These are phyloP conservation scores for Trametes elegans DNA, from an alignment of 768 basidiomycete genomes.

Conservation along the genomic window DNA sequence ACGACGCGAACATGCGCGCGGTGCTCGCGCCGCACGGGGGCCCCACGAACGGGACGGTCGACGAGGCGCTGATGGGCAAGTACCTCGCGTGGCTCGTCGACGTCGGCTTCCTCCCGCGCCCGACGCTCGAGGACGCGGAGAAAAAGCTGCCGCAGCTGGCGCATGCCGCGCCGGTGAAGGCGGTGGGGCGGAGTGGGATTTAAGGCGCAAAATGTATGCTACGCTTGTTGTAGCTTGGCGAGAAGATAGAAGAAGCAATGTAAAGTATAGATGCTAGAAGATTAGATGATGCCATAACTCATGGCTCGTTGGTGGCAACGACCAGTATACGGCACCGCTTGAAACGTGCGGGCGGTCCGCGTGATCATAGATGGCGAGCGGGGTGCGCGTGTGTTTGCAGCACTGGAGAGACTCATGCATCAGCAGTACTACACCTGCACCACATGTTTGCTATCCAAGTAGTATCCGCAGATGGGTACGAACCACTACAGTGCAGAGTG, in stretches of 20 bases:
- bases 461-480: too few relatives aligned
- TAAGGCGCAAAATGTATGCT: too few relatives aligned
- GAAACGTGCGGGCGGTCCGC: too few relatives aligned
- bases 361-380: too few relatives aligned
- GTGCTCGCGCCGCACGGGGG: constrained; percentile 46
- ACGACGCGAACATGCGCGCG: constrained; percentile 78
- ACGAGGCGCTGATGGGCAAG: constrained; percentile 71
- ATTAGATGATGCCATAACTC: neutral
- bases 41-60: constrained; percentile 56
- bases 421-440: too few relatives aligned
- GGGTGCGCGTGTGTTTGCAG: too few relatives aligned
- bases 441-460: too few relatives aligned
- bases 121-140: constrained; percentile 37
- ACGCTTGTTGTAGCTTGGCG: too few relatives aligned
- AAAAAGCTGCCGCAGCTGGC: constrained; percentile 51
- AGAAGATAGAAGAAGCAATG: neutral
- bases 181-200: constrained; percentile 66
- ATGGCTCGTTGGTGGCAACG: too few relatives aligned
- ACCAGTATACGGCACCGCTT: too few relatives aligned
- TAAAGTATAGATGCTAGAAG: neutral
- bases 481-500: too few relatives aligned
- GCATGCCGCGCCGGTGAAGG: constrained; percentile 41
- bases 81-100: constrained; percentile 92
- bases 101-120: constrained; percentile 74
- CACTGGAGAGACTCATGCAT: too few relatives aligned